Evolutionary conservation across 2,329 filamentous ascomycete genomes (phyloP).

Genomic region (Dactylellina cionopaga): DNA sequence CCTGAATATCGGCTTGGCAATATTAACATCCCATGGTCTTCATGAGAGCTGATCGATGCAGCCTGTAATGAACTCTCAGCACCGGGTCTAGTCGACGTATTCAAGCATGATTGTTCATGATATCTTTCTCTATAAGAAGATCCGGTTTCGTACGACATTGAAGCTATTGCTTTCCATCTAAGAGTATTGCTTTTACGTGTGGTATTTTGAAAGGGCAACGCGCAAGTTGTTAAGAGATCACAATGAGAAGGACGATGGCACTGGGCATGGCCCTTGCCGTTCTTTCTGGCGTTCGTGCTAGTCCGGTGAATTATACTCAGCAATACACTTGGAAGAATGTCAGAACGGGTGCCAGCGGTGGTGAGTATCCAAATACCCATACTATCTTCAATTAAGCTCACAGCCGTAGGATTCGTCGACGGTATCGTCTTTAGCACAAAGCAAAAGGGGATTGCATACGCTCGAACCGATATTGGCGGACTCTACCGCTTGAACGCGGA

Average conservation of each 20-base stretch:
- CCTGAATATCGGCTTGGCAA: conserved; percentile 48
- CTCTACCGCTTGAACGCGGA: conserved; percentile 68
- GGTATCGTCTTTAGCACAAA: conserved; percentile 67
- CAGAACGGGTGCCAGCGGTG: conserved; percentile 68
- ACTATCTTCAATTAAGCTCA: not conserved
- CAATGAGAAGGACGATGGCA: conserved; percentile 23
- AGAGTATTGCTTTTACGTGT: too few relatives aligned
- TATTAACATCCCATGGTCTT: not conserved
- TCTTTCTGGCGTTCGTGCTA: conserved; percentile 25
- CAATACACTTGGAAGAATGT: conserved; percentile 65
- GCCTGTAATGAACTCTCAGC: too few relatives aligned
- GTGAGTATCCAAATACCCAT: conserved; percentile 10
- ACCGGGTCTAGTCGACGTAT: too few relatives aligned
- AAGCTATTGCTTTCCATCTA: too few relatives aligned
- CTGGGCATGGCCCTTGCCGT: conserved; percentile 25
- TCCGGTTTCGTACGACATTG: too few relatives aligned
- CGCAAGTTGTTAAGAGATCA: not conserved
- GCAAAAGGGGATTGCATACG: conserved; percentile 66
- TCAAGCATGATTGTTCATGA: too few relatives aligned
- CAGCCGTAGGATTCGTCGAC: conserved; percentile 63
- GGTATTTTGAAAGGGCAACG: conserved; percentile 35
- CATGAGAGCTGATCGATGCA: not conserved
- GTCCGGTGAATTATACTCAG: conserved; percentile 51
- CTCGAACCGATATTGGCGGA: conserved; percentile 69
- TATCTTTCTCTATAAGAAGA: too few relatives aligned